Conservation (phyloP, 83 land plant species). For the Thuja plicata region DNA sequence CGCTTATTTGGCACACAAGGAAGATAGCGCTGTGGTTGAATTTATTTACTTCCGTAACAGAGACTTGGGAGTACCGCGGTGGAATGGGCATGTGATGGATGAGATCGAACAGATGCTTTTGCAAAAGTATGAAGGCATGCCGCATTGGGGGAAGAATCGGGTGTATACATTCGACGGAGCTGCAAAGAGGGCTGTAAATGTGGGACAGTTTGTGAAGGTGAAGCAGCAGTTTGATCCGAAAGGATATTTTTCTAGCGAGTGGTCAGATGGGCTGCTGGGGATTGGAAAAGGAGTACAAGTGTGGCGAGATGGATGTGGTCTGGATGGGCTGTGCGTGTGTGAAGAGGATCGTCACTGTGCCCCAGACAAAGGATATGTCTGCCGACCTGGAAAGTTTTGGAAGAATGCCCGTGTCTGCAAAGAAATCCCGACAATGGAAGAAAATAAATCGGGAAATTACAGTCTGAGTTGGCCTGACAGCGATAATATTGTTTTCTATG, state of each 20-base stretch:
- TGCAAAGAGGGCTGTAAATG: background rate
- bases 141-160: slow-evolving; percentile 47
- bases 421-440: too few relatives aligned
- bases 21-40: slow-evolving; percentile 27
- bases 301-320: slow-evolving; percentile 18
- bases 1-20: slow-evolving; percentile 23
- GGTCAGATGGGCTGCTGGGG: slow-evolving; percentile 28
- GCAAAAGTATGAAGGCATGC: slow-evolving; percentile 22
- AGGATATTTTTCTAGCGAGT: slow-evolving; percentile 34
- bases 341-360: slow-evolving; percentile 18
- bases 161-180: slow-evolving; percentile 17
- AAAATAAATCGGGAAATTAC: too few relatives aligned
- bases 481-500: too few relatives aligned
- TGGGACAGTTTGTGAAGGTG: slow-evolving; percentile 24
- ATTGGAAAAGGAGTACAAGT: background rate
- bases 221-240: slow-evolving; percentile 25
- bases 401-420: too few relatives aligned
- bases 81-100: slow-evolving; percentile 28
- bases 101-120: slow-evolving; percentile 37
- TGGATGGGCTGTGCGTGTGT: slow-evolving; percentile 39
- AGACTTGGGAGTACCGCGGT: slow-evolving; percentile 24
- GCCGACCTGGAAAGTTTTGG: too few relatives aligned
- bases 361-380: too few relatives aligned
- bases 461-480: too few relatives aligned
- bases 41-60: slow-evolving; percentile 17